Conservation (phyloP, 1,139 yeast species). For the Scheffersomyces lignicola region DNA sequence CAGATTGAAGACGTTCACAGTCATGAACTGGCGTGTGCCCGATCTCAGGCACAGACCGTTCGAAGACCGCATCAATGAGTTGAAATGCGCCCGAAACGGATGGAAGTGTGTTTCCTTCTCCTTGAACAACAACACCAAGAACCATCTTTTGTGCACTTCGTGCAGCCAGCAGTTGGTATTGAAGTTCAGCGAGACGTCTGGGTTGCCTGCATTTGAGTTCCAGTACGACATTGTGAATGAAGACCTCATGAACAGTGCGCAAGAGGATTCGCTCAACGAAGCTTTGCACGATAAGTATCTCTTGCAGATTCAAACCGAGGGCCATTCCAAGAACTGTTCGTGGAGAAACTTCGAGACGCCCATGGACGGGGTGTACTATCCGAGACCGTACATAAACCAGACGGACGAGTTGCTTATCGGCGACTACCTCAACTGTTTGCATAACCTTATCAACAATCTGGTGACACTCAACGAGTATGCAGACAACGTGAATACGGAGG, state of each 20-base stretch:
- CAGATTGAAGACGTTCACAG: constrained; percentile 30
- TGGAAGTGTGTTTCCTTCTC: constrained; percentile 40
- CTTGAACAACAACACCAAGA: constrained; percentile 22
- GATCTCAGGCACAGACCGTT: constrained; percentile 6
- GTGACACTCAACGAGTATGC: constrained; percentile 17
- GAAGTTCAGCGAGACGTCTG: constrained; percentile 20
- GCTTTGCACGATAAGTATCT: constrained; percentile 25
- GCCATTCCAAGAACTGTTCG: constrained; percentile 34
- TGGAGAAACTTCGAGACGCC: constrained; percentile 43
- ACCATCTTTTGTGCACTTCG: constrained; percentile 34
- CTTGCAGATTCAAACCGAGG: constrained; percentile 22
- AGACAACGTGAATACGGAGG: constrained; percentile 12
- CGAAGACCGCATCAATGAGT: constrained; percentile 24
- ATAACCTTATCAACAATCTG: constrained; percentile 29
- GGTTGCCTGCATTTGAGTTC: constrained; percentile 6
- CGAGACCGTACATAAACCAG: constrained; percentile 32
- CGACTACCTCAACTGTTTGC: constrained; percentile 29
- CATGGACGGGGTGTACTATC: constrained; percentile 33
- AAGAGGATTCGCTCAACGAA: constrained; percentile 21
- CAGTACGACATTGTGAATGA: constrained; percentile 3
- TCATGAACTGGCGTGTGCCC: constrained; percentile 40
- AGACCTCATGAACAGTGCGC: constrained; percentile 6
- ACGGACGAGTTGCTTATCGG: constrained; percentile 30
- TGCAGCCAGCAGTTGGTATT: constrained; percentile 33
- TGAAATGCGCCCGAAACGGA: constrained; percentile 42